Evolutionary conservation across 2,329 filamentous ascomycete species (phyloP).

Genomic region (Diaporthe citrichinensis): DNA sequence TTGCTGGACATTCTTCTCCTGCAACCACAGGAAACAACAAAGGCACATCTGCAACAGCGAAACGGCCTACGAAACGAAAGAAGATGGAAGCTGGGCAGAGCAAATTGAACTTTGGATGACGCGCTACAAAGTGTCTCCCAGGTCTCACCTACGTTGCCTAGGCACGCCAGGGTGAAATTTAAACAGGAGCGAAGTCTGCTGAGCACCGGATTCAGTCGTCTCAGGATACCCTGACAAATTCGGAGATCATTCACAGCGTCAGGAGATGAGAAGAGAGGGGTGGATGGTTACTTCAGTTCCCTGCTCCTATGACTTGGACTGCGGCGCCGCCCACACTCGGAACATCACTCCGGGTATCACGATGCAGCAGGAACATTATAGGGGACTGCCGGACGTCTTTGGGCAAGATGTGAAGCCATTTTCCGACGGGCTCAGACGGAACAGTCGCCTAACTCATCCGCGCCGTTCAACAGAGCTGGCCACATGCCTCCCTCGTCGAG

Average conservation of each 20-base stretch:
- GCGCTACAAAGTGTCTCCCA: slow-evolving; percentile 36
- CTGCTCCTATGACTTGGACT: background rate
- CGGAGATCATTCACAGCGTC: background rate
- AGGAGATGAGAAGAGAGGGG: background rate
- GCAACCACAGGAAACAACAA: slow-evolving; percentile 52
- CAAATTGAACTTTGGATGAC: slow-evolving; percentile 71
- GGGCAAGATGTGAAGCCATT: background rate
- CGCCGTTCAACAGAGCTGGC: background rate
- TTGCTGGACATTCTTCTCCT: slow-evolving; percentile 55
- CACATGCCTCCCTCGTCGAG: background rate
- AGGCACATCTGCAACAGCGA: slow-evolving; percentile 55
- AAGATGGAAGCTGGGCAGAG: slow-evolving; percentile 71
- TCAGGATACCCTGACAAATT: background rate
- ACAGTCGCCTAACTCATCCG: background rate
- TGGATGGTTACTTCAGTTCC: background rate
- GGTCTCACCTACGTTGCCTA: background rate
- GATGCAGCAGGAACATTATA: slow-evolving; percentile 11
- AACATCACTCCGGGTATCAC: background rate
- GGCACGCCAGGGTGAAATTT: background rate
- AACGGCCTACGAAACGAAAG: slow-evolving; percentile 55
- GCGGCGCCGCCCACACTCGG: background rate
- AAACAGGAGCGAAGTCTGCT: background rate
- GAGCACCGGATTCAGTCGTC: slow-evolving; percentile 1
- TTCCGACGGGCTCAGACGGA: background rate
- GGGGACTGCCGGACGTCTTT: background rate